Evolutionary conservation across 345 rosid genomes (phyloP).

Genomic region (Tarenaya hassleriana): DNA sequence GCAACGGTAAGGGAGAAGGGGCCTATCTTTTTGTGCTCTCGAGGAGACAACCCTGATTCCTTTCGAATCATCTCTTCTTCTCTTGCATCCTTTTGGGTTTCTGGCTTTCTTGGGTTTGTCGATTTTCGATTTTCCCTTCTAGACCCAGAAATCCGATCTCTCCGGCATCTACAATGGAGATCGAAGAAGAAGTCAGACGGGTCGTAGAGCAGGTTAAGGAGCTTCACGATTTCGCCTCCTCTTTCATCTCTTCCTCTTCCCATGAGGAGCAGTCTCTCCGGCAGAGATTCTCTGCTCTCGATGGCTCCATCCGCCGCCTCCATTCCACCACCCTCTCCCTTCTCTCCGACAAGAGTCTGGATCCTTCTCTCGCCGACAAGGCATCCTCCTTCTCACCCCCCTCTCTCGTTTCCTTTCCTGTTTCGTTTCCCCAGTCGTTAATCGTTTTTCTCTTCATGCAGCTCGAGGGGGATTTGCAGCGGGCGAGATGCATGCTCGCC

Average conservation of each 20-base stretch:
- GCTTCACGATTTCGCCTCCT: slow-evolving; percentile 68
- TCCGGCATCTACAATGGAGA: slow-evolving; percentile 20
- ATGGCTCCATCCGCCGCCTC: slow-evolving; percentile 66
- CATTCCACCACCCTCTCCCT: slow-evolving; percentile 36
- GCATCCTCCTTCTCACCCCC: slow-evolving; percentile 17
- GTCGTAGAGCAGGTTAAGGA: slow-evolving; percentile 68
- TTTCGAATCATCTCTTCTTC: slow-evolving; percentile 3
- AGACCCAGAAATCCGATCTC: slow-evolving; percentile 18
- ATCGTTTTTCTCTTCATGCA: slow-evolving; percentile 17
- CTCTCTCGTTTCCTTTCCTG: background rate
- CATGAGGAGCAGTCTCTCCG: slow-evolving; percentile 71
- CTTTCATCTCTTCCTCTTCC: slow-evolving; percentile 42
- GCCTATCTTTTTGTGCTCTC: too few relatives aligned
- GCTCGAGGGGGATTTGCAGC: slow-evolving; percentile 80
- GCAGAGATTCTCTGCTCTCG: slow-evolving; percentile 59
- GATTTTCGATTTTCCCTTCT: background rate
- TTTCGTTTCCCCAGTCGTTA: background rate
- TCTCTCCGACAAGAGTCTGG: slow-evolving; percentile 33
- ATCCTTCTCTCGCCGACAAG: slow-evolving; percentile 64
- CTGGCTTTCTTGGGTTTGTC: slow-evolving; percentile 1
- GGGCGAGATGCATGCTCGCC: slow-evolving; percentile 54
- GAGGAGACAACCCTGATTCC: background rate
- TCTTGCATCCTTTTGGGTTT: slow-evolving; percentile 3
- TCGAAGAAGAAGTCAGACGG: slow-evolving; percentile 69
- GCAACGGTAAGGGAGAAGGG: too few relatives aligned